Evolutionary conservation across 2,329 filamentous ascomycete species (phyloP).

Genomic region (Exophiala xenobiotica): DNA sequence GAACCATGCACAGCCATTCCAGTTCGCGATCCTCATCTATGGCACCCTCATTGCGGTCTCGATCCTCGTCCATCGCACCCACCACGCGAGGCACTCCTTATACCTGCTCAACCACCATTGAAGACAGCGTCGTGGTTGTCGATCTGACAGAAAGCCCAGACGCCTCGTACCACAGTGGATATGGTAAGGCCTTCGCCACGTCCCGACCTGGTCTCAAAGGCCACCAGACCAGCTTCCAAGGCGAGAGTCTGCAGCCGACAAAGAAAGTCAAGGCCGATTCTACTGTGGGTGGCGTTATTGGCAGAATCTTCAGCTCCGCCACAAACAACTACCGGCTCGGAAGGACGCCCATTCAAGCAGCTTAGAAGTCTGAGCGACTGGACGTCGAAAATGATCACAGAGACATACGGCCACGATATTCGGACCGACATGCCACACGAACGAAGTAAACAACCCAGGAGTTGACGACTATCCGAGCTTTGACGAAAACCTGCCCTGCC

Average conservation of each 20-base stretch:
- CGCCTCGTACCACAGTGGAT: conserved; percentile 25
- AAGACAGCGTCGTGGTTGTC: conserved; percentile 30
- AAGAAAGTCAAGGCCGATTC: conserved; percentile 43
- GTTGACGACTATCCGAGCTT: conserved; percentile 8
- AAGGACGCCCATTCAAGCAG: conserved; percentile 27
- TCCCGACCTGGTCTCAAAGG: conserved; percentile 35
- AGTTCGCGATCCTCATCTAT: conserved; percentile 46
- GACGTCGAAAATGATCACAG: not conserved
- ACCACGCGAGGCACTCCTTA: conserved; percentile 46
- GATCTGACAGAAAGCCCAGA: conserved; percentile 32
- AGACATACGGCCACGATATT: conserved; percentile 7
- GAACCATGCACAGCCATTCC: conserved; percentile 41
- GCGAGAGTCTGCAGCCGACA: conserved; percentile 37
- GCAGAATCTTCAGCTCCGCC: conserved; percentile 45
- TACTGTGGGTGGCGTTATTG: conserved; percentile 41
- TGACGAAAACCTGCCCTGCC: conserved; percentile 11
- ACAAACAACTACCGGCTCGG: conserved; percentile 38
- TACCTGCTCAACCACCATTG: conserved; percentile 39
- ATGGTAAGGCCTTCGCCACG: conserved; percentile 11
- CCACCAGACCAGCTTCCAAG: conserved; percentile 31
- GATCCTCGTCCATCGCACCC: conserved; percentile 39
- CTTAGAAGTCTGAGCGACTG: conserved; percentile 8
- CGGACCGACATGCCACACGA: not conserved
- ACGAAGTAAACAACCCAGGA: conserved; percentile 14
- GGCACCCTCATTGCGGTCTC: conserved; percentile 43